A percentile compares a stretch with the other conserved stretches of the same genome.
phyloP scores from a whole-genome alignment of 2,329 filamentous ascomycete genomes.

The Ambrosiella beaveri region DNA sequence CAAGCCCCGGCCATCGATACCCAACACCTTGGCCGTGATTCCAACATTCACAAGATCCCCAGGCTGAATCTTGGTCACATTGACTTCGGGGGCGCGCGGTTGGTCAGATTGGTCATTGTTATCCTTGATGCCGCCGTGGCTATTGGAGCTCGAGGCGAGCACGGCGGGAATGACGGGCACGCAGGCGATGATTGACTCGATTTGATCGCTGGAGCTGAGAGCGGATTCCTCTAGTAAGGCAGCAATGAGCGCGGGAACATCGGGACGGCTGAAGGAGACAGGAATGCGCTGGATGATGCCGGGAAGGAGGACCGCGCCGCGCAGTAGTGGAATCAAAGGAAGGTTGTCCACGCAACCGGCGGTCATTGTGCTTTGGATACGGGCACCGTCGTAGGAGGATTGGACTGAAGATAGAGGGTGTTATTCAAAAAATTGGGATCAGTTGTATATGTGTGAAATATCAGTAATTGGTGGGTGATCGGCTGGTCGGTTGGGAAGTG shows the following conservation, averaged over 20 bases:
- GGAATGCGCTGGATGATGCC: constrained; percentile 73
- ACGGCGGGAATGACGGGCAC: constrained; percentile 66
- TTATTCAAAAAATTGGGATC: background rate
- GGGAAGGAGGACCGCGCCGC: constrained; percentile 67
- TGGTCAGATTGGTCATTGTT: constrained; percentile 46
- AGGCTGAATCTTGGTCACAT: constrained; percentile 43
- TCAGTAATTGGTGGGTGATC: background rate
- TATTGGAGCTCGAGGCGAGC: constrained; percentile 32
- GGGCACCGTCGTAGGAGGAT: constrained; percentile 12
- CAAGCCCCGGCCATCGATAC: constrained; percentile 56
- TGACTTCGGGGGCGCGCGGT: constrained; percentile 27
- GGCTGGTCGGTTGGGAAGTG: background rate
- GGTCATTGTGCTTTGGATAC: background rate
- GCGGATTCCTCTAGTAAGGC: constrained; percentile 65
- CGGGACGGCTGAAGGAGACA: constrained; percentile 60
- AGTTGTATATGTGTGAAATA: background rate
- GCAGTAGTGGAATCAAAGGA: constrained; percentile 67
- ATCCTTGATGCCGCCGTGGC: constrained; percentile 48
- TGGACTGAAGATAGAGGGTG: background rate
- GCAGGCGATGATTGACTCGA: constrained; percentile 63
- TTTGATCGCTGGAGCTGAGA: constrained; percentile 44
- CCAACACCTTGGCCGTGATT: constrained; percentile 59
- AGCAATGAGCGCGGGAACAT: constrained; percentile 75
- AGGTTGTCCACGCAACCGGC: constrained; percentile 22
- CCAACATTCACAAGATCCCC: constrained; percentile 69